A percentile compares a stretch with the other conserved stretches of the same genome.
Evolutionary conservation across 2,329 filamentous ascomycete genomes (phyloP).

Genomic region (Cercospora janseana): DNA sequence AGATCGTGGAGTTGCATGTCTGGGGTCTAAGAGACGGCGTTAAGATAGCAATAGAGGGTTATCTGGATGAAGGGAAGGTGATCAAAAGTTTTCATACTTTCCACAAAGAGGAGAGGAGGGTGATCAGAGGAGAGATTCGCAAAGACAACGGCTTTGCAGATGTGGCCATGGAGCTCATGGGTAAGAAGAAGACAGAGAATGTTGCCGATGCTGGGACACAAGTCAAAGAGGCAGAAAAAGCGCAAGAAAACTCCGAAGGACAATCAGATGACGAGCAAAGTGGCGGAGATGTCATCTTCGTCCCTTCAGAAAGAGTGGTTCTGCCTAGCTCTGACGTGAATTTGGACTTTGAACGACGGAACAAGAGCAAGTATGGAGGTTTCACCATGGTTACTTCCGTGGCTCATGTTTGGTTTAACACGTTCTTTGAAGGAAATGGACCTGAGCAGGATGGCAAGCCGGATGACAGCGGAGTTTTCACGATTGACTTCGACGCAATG

Average conservation of each 20-base stretch:
- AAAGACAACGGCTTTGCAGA: constrained; percentile 44
- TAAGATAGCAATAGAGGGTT: constrained; percentile 82
- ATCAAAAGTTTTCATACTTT: constrained; percentile 86
- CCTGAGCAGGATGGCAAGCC: constrained; percentile 66
- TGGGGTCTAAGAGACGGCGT: constrained; percentile 88
- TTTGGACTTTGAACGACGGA: constrained; percentile 82
- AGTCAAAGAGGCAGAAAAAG: constrained; percentile 24
- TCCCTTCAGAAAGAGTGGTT: constrained; percentile 65
- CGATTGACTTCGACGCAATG: constrained; percentile 73
- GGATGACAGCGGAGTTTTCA: constrained; percentile 68
- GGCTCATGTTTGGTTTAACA: constrained; percentile 96
- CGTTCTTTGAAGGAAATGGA: constrained; percentile 82
- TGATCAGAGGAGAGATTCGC: constrained; percentile 58
- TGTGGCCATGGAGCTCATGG: constrained; percentile 47
- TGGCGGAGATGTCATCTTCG: constrained; percentile 74
- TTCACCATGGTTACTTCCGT: constrained; percentile 89
- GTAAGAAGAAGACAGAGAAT: constrained; percentile 30
- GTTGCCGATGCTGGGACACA: constrained; percentile 22
- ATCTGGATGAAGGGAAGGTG: constrained; percentile 79
- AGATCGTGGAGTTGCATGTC: constrained; percentile 83
- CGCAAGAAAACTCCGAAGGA: constrained; percentile 19
- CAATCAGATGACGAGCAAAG: constrained; percentile 42
- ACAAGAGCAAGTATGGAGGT: constrained; percentile 70
- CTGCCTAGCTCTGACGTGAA: constrained; percentile 84
- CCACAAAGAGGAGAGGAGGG: constrained; percentile 64